These are phyloP conservation scores for Zea mays DNA, from an alignment of 176 grass and related monocot genomes.

Conservation along the genomic window DNA sequence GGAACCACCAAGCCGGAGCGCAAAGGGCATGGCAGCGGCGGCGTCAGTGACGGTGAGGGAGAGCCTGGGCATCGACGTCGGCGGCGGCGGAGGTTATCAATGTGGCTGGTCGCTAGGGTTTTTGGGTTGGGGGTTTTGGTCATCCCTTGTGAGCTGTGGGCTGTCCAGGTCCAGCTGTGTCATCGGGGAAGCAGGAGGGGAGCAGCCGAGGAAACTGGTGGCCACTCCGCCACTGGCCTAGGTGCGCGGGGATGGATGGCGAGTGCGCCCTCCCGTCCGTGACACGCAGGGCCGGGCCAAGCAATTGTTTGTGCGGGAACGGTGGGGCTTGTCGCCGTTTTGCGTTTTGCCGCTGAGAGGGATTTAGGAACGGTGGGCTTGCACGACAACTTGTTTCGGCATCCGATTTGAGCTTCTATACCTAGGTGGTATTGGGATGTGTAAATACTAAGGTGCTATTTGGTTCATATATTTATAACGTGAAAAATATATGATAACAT, in stretches of 20 bases:
- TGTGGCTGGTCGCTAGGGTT: constrained; percentile 41
- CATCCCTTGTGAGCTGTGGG: constrained; percentile 19
- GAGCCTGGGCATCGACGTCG: constrained; percentile 51
- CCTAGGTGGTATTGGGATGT: too few species aligned
- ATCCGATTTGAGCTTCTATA: too few species aligned
- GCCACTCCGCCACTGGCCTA: background rate
- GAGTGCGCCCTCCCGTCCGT: background rate
- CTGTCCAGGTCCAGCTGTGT: background rate
- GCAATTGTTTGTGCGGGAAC: constrained; percentile 10
- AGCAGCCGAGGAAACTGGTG: constrained; percentile 9
- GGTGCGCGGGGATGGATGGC: background rate
- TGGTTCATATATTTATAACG: too few species aligned
- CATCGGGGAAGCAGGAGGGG: constrained; percentile 37
- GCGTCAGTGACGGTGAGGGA: constrained; percentile 48
- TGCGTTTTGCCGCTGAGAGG: too few species aligned
- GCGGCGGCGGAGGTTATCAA: constrained; percentile 50
- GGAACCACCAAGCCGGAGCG: constrained; percentile 51
- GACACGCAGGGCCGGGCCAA: background rate
- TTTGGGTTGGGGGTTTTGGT: constrained; percentile 38
- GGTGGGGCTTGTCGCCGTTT: constrained; percentile 9
- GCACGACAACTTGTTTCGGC: too few species aligned
- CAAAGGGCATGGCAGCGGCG: constrained; percentile 49
- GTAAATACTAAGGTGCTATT: too few species aligned
- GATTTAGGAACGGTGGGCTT: too few species aligned
- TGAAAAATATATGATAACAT: too few species aligned